Base-by-base conservation (phyloP, 352 stramenopile genomes). In the Pilasporangium apinafurcum region DNA sequence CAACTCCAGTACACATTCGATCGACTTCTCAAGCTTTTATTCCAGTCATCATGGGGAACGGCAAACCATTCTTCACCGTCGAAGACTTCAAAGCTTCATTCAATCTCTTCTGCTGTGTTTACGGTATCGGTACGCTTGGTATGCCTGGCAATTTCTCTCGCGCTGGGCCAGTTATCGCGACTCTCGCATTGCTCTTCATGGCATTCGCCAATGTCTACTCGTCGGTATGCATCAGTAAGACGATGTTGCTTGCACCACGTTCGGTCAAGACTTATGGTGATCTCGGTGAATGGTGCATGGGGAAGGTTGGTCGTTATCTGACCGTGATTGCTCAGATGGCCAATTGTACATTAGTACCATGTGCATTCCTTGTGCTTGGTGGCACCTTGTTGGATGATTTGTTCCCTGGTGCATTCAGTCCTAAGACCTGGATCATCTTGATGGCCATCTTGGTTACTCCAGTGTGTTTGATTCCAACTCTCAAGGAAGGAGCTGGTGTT, bases 201-300 rank as follows among this genome's bases (percentile, higher is more conserved):
- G 55, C 52, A 1, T 44, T 20, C n/a, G 44, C 53, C 44, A 63
- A 63, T 47, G 31, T 63, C 17, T 63, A 63, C 33, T 44, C 55
- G 4, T 63, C 55, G 3, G 51, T 63, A 8, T 20, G 16, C 18
- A 44, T 34, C 34, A 55, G 40, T 39, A 66, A 65, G 48, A 41
- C 56, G 20, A 36, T 66, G 37, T 29, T 66, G 2, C 31, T 44
- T 3, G 57, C 57, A 18, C 57, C 57, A 27, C 27, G 30, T 8
- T 44, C 24, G 16, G 53, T 66, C 18, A 60, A 56, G 24, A 66
- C 57, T 7, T 65, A 53, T 27, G 47, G 54, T 10, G 57, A 66
- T 24, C 46, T 66, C n/a, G 58, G 57, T 8, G 53, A 66, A n/a
- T 66, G 57, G 48, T 51, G 38, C 31, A 51, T 66, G 31, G 57